phyloP scores from a whole-genome alignment of 208 protist genomes.

The Trypanosoma brucei region DNA sequence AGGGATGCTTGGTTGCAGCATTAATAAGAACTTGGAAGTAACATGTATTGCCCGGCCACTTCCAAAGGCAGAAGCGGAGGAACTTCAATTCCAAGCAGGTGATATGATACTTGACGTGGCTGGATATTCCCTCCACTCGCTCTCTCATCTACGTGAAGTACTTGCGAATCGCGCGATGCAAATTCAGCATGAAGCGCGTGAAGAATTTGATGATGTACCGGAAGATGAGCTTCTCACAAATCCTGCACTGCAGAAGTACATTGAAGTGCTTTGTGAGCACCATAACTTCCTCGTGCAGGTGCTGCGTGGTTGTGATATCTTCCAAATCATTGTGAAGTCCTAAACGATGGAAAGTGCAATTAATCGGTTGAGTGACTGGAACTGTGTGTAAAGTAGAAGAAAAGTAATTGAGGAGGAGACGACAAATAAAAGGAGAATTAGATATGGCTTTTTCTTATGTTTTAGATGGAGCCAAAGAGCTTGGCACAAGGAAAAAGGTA shows the following conservation, averaged over 20 bases:
- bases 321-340: conserved; percentile 82
- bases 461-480: no score
- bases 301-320: conserved; percentile 81
- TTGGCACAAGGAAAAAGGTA: no score
- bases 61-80: conserved; percentile 57
- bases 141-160: conserved; percentile 84
- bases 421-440: no score
- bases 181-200: conserved; percentile 71
- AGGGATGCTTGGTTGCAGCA: conserved; percentile 75
- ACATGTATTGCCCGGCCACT: conserved; percentile 66
- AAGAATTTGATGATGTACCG: conserved; percentile 68
- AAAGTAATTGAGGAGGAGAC: no score
- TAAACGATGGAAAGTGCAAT: conserved; percentile 19
- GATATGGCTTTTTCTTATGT: no score
- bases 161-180: conserved; percentile 71
- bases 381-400: background rate
- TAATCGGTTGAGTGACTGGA: background rate
- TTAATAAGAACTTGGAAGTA: conserved; percentile 88
- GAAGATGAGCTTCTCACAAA: conserved; percentile 55
- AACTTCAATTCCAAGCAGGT: conserved; percentile 78
- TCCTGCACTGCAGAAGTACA: conserved; percentile 80
- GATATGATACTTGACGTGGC: conserved; percentile 88
- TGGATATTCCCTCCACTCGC: conserved; percentile 73
- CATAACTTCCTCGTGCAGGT: conserved; percentile 88
- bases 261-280: conserved; percentile 84